phyloP scores from a whole-genome alignment of 2,329 filamentous ascomycete genomes.

The Chlorencoelia australis region DNA sequence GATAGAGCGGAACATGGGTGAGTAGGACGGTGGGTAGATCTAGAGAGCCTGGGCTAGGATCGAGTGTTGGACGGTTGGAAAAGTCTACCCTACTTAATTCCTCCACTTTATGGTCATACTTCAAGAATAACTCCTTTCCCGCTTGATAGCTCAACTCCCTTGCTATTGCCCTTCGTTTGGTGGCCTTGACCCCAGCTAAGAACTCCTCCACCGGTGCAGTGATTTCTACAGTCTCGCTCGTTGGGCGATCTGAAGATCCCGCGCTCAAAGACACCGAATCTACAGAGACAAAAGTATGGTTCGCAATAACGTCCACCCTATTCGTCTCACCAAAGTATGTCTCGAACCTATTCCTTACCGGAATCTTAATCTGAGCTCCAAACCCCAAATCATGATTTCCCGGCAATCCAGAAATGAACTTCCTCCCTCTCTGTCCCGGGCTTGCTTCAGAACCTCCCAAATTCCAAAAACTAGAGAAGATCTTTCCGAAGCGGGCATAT shows the following conservation, averaged over 20 bases:
- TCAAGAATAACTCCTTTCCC: slow-evolving; percentile 43
- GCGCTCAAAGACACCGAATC: slow-evolving; percentile 85
- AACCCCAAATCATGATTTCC: slow-evolving; percentile 96
- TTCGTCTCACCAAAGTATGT: slow-evolving; percentile 89
- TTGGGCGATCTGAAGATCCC: slow-evolving; percentile 34
- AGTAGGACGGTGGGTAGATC: slow-evolving; percentile 83
- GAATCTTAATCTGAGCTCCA: slow-evolving; percentile 69
- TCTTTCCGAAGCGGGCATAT: slow-evolving; percentile 73
- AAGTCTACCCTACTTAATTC: slow-evolving; percentile 33
- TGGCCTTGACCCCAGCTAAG: slow-evolving; percentile 52
- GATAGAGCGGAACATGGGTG: slow-evolving; percentile 83
- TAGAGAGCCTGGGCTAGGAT: slow-evolving; percentile 33
- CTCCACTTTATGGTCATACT: slow-evolving; percentile 49
- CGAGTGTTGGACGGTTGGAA: slow-evolving; percentile 30
- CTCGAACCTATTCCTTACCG: slow-evolving; percentile 74
- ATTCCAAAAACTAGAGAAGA: slow-evolving; percentile 68
- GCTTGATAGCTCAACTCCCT: slow-evolving; percentile 58
- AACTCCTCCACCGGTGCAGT: slow-evolving; percentile 72
- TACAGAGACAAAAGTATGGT: slow-evolving; percentile 89
- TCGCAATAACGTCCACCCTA: slow-evolving; percentile 80
- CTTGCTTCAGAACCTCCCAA: slow-evolving; percentile 43
- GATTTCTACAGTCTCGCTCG: slow-evolving; percentile 45
- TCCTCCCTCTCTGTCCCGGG: slow-evolving; percentile 55
- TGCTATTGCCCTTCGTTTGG: slow-evolving; percentile 58
- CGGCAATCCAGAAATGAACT: slow-evolving; percentile 74